Percentiles rank a stretch among this genome's conserved stretches.
Evolutionary conservation across 2,329 filamentous ascomycete genomes (phyloP).

Genomic region (Trichoderma hamatum): DNA sequence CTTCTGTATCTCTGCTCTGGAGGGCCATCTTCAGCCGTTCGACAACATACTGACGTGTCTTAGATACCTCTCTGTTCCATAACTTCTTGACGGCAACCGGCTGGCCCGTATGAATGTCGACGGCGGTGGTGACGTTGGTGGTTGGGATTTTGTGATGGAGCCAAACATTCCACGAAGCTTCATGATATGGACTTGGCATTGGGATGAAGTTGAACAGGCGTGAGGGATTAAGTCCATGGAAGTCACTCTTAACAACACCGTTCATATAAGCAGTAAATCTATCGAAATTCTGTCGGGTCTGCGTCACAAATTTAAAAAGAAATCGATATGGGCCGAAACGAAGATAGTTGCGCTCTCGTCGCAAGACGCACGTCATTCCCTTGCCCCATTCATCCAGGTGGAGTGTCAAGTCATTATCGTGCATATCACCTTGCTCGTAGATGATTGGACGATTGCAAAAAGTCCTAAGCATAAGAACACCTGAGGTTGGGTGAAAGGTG

Average conservation of each 20-base stretch:
- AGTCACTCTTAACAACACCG: not conserved
- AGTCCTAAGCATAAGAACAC: not conserved
- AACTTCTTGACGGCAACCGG: not conserved
- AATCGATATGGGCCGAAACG: conserved; percentile 1
- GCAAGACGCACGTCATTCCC: not conserved
- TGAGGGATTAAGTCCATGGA: not conserved
- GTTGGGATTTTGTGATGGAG: not conserved
- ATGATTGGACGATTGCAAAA: not conserved
- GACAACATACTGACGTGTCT: not conserved
- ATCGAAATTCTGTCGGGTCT: not conserved
- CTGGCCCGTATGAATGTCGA: not conserved
- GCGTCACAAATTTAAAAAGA: not conserved
- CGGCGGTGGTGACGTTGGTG: not conserved
- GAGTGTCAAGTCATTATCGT: not conserved
- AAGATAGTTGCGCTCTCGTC: not conserved
- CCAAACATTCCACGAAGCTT: not conserved
- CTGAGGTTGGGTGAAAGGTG: not conserved
- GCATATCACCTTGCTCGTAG: not conserved
- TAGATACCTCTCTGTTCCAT: not conserved
- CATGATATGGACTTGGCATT: not conserved
- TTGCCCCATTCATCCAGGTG: not conserved
- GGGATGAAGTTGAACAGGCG: not conserved
- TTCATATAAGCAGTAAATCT: not conserved
- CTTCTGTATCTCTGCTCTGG: too few species aligned
- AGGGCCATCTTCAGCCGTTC: not conserved